These are phyloP conservation scores for Cutaneotrichosporon cyanovorans DNA, from an alignment of 1,284 basidiomycete genomes.

Conservation along the genomic window DNA sequence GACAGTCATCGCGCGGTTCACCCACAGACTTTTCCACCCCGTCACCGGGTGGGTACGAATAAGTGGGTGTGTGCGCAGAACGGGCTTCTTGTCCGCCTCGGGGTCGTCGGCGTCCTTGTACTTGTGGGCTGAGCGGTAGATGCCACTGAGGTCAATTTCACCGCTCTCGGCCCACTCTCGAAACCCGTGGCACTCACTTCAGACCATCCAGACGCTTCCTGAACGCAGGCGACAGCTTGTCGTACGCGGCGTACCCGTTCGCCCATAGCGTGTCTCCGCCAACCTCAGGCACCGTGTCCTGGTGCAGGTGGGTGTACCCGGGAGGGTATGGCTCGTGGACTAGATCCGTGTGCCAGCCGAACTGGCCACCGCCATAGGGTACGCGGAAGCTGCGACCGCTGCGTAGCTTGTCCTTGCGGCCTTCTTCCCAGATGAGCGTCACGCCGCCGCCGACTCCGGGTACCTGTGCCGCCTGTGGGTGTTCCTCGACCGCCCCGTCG, in stretches of 20 bases:
- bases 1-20: slow-evolving; percentile 50
- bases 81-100: slow-evolving; percentile 51
- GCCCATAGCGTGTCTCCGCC: slow-evolving; percentile 32
- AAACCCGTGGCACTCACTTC: slow-evolving; percentile 1
- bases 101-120: slow-evolving; percentile 24
- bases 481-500: slow-evolving; percentile 50
- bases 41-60: slow-evolving; percentile 27
- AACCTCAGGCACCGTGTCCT: slow-evolving; percentile 45
- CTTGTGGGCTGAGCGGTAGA: slow-evolving; percentile 29
- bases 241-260: slow-evolving; percentile 50
- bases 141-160: slow-evolving; percentile 2
- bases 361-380: slow-evolving; percentile 37
- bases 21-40: slow-evolving; percentile 32
- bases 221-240: slow-evolving; percentile 28
- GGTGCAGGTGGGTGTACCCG: slow-evolving; percentile 53
- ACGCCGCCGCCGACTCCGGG: slow-evolving; percentile 14
- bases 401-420: slow-evolving; percentile 5
- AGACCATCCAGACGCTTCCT: slow-evolving; percentile 23
- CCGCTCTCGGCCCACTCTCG: no score
- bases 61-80: slow-evolving; percentile 46
- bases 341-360: slow-evolving; percentile 61
- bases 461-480: slow-evolving; percentile 54
- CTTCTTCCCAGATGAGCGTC: slow-evolving; percentile 19
- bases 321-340: slow-evolving; percentile 66
- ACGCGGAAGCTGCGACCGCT: slow-evolving; percentile 4